phyloP scores from a whole-genome alignment of 2,329 filamentous ascomycete genomes.

The Calonectria ilicicola region DNA sequence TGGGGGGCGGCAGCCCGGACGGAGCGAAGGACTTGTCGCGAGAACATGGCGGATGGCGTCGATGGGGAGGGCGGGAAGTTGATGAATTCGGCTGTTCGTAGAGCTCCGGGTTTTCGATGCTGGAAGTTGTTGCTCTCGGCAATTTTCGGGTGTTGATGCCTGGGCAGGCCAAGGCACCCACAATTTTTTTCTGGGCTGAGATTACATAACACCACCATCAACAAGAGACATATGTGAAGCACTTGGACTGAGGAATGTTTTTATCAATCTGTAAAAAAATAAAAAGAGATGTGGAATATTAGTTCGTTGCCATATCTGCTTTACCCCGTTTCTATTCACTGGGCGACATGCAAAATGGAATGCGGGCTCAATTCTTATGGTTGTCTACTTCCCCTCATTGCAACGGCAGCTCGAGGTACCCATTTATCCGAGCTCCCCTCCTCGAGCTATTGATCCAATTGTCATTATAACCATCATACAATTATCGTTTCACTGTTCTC shows the following conservation, averaged over 20 bases:
- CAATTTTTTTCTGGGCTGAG: conserved; percentile 26
- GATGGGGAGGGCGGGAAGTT: conserved; percentile 27
- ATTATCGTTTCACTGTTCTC: conserved; percentile 27
- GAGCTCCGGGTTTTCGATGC: conserved; percentile 46
- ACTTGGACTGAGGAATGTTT: neutral
- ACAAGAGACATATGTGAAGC: neutral
- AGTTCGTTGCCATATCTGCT: neutral
- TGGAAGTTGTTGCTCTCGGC: conserved; percentile 54
- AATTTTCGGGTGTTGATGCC: conserved; percentile 58
- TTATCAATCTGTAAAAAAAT: neutral
- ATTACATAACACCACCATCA: conserved; percentile 44
- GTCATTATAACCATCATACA: conserved; percentile 37
- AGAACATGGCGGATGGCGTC: conserved; percentile 61
- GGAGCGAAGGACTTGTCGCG: conserved; percentile 70
- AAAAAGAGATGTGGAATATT: neutral
- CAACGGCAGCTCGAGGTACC: neutral
- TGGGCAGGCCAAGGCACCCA: conserved; percentile 53
- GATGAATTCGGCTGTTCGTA: conserved; percentile 39
- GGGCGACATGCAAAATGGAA: neutral
- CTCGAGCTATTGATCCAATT: conserved; percentile 1
- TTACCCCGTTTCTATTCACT: neutral
- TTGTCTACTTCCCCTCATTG: conserved; percentile 1
- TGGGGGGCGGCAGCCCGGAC: conserved; percentile 71
- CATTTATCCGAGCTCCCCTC: conserved; percentile 11
- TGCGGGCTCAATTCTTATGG: neutral